phyloP scores from a whole-genome alignment of 495 filamentous ascomycete genomes.

The Talaromyces thailandensis region DNA sequence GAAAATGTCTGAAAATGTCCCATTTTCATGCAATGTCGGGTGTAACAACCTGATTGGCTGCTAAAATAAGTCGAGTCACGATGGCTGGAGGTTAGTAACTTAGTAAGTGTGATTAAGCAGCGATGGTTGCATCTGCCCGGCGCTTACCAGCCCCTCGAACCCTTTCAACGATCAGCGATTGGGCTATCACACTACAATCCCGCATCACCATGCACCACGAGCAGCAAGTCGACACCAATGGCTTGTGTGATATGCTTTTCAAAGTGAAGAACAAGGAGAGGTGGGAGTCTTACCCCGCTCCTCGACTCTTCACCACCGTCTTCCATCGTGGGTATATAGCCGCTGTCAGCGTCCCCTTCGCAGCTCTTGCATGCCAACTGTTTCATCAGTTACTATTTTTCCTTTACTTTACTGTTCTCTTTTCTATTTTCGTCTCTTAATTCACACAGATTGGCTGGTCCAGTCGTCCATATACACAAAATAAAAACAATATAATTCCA shows the following conservation, averaged over 20 bases:
- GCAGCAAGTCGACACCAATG: not conserved
- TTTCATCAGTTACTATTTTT: conserved; percentile 24
- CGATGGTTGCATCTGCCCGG: not conserved
- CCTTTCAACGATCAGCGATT: not conserved
- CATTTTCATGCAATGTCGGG: not conserved
- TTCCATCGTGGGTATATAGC: conserved; percentile 27
- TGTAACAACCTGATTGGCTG: not conserved
- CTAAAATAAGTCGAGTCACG: not conserved
- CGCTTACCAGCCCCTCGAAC: not conserved
- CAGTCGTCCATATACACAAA: conserved; percentile 21
- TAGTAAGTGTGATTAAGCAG: not conserved
- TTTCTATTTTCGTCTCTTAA: conserved; percentile 29
- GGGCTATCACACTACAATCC: not conserved
- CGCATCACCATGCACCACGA: not conserved
- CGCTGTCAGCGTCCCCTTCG: conserved; percentile 17
- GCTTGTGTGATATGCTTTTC: not conserved
- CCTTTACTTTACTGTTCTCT: conserved; percentile 14
- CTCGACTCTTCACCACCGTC: not conserved
- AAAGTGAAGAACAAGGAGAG: not conserved
- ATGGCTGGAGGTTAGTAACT: not conserved
- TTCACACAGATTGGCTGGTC: conserved; percentile 33
- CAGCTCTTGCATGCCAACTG: conserved; percentile 19
- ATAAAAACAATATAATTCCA: conserved; percentile 26
- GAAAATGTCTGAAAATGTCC: not conserved
- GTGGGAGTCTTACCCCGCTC: conserved; percentile 4